Evolutionary conservation across 495 filamentous ascomycete genomes (phyloP).

Genomic region (Penicillium psychrofluorescens): DNA sequence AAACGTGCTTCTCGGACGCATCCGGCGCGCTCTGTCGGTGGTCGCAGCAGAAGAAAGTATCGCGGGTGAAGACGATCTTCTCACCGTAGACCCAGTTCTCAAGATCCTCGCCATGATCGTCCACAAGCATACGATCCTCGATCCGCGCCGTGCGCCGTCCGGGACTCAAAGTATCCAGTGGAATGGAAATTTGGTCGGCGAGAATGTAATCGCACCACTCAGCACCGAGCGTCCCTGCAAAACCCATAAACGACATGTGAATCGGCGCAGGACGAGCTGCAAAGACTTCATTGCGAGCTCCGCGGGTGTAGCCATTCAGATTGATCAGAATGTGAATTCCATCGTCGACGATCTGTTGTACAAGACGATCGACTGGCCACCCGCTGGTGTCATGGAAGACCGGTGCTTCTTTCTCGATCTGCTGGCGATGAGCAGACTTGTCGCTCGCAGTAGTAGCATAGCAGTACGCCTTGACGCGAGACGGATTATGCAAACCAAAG

Average conservation of each 20-base stretch:
- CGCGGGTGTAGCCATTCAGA: constrained; percentile 93
- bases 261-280: constrained; percentile 91
- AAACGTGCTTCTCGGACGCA: constrained; percentile 50
- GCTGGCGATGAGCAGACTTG: constrained; percentile 80
- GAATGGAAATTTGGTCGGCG: constrained; percentile 83
- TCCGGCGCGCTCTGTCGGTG: constrained; percentile 89
- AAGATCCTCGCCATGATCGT: constrained; percentile 53
- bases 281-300: constrained; percentile 96
- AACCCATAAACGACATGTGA: constrained; percentile 99
- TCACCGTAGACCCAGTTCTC: constrained; percentile 92
- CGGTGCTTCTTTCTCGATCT: constrained; percentile 92
- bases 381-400: constrained; percentile 82
- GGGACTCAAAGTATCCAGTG: constrained; percentile 70
- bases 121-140: constrained; percentile 62
- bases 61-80: constrained; percentile 89
- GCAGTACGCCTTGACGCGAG: constrained; percentile 75
- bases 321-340: constrained; percentile 96
- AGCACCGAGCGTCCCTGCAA: constrained; percentile 90
- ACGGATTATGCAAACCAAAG: constrained; percentile 80
- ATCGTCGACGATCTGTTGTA: constrained; percentile 88
- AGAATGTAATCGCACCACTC: constrained; percentile 99
- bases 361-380: constrained; percentile 79
- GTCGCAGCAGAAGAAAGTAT: constrained; percentile 98
- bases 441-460: constrained; percentile 97
- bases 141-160: constrained; percentile 67